Evolutionary conservation across 495 filamentous ascomycete genomes (phyloP), one percentile per base, ranked within the genome.

Genomic region (Neurospora sp.): DNA sequence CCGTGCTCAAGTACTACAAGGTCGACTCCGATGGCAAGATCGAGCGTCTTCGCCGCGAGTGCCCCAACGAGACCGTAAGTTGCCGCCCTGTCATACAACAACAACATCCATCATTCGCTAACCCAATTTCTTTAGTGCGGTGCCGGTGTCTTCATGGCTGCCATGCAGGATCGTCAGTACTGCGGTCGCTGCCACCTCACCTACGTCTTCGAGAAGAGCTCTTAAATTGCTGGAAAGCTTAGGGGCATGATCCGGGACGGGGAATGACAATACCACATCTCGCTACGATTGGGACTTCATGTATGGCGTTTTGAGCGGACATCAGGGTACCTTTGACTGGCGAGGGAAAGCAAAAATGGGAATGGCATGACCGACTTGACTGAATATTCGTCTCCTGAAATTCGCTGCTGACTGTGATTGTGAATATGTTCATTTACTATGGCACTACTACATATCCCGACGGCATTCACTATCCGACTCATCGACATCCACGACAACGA

Each of bases 1-100:
- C 96, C 78, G 94, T 99, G 79, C 94, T 99, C 81, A 99, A 99
- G 91, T 99, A 98, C 93, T 99, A 98, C 92, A 99, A 99, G 91
- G 96, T 99, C 78, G 96, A 98, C 83, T 92, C 91, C 80, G 96
- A 99, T 84, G 96, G 96, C 84, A 99, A 98, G 92, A 98, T 99
- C 80, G 96, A 99, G 93, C 96, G 96, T 85, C 92, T 99, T 71
- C 90, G 96, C 82, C 89, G 96, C 84, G 96, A 99, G 89, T 99
- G 96, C 87, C 96, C 96, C 73, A 88, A 90, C 76, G 89, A 94
- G 78, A 93, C 92, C 85, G 94, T 96, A 86, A 87, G 92, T 88
- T 41, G n/a, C n/a, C n/a, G n/a, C n/a, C n/a, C n/a, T n/a, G n/a
- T n/a, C n/a, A n/a, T n/a, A n/a, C n/a, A n/a, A n/a, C n/a, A n/a